Base-by-base conservation (phyloP, 495 filamentous ascomycete species). In the Hyaloscypha hepaticicola region DNA sequence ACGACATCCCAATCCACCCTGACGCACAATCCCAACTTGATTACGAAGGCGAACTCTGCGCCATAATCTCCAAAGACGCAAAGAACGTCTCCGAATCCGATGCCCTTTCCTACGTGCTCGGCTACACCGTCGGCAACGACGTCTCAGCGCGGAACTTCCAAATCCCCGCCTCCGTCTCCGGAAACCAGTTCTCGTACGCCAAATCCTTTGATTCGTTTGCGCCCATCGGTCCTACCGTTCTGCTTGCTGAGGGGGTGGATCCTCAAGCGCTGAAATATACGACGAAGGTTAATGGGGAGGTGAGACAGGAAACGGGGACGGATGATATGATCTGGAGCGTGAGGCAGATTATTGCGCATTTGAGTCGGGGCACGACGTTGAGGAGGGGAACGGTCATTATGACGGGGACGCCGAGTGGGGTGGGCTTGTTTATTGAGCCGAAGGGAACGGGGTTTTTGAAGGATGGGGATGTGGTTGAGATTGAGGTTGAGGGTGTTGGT, bases 331-430 rank as follows among this genome's bases (percentile, higher is more conserved):
- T 64, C 19, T 68, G n/a, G 14, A 33, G 5, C 7, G 53, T 68
- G 11, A 24, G 31, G 28, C 12, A 59, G 55, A 58, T 68, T 11
- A 56, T 66, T 59, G 55, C 9, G 27, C 22, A 61, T 48, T 16
- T 62, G 16, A 41, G 48, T 14, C 22, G 27, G 62, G 71, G 71
- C 0, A 76, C 69, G 45, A 78, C 77, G 26, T 50, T 77, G 58
- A 66, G 69, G 67, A 67, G 65, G 27, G 76, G 74, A 19, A 76
- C 74, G 21, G 65, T 69, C n/a, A 67, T 77, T 55, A 77, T 79
- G 77, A 79, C 76, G 25, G 76, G 76, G 24, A 78, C 76, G 25
- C 80, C 79, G 24, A 64, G 60, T n/a, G 77, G 76, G 2, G 73
- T 79, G 9, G 77, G 72, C 5, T 69, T 68, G 29, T 79, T 80